A percentile compares a stretch with the other conserved stretches of the same genome.
phyloP scores from a whole-genome alignment of 495 filamentous ascomycete species.

The Daldinia concentrica region DNA sequence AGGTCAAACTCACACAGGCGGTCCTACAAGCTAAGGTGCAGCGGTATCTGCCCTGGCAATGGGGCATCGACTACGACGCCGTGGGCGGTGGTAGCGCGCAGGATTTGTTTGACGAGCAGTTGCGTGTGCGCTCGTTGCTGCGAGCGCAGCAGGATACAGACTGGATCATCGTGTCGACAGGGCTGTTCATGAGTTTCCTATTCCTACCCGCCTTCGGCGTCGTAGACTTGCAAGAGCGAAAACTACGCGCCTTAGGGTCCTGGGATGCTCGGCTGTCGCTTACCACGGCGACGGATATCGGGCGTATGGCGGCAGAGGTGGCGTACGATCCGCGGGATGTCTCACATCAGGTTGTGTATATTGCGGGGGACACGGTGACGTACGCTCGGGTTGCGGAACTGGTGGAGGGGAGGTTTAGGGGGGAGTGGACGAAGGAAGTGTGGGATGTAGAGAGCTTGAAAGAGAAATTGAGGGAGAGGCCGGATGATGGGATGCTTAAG shows the following conservation, averaged over 20 bases:
- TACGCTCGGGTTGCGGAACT: constrained; percentile 62
- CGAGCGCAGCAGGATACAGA: constrained; percentile 54
- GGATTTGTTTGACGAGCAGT: constrained; percentile 70
- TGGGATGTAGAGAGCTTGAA: constrained; percentile 54
- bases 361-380: constrained; percentile 67
- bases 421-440: constrained; percentile 55
- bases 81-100: constrained; percentile 64
- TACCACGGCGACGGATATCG: constrained; percentile 68
- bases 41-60: constrained; percentile 71
- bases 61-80: constrained; percentile 70
- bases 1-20: constrained; percentile 61
- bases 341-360: constrained; percentile 56
- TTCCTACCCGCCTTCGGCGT: constrained; percentile 67
- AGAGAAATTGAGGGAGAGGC: constrained; percentile 54
- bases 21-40: constrained; percentile 56
- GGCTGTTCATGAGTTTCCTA: constrained; percentile 72
- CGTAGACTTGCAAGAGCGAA: constrained; percentile 51
- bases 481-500: constrained; percentile 61
- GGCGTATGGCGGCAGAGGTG: constrained; percentile 62
- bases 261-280: constrained; percentile 67
- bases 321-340: constrained; percentile 48
- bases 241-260: constrained; percentile 62
- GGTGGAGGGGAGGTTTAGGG: constrained; percentile 54
- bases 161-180: constrained; percentile 69
- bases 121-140: constrained; percentile 64